phyloP scores from a whole-genome alignment of 805 yeast species.

The Saccharomycopsis selenospora region DNA sequence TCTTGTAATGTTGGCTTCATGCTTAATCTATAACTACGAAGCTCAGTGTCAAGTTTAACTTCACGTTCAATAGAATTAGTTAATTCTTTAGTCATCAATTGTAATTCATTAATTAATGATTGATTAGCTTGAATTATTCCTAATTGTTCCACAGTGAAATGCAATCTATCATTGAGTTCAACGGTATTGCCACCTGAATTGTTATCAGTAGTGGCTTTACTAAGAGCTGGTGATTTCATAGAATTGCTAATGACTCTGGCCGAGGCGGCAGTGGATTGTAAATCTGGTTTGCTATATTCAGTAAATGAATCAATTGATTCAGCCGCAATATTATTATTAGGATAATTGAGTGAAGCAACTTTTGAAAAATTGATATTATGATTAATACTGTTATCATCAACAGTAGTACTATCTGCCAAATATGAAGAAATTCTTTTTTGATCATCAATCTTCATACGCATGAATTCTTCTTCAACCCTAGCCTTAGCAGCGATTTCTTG shows the following conservation, averaged over 20 bases:
- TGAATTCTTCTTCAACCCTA: conserved; percentile 13
- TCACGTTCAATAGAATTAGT: conserved; percentile 70
- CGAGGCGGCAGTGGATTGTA: conserved; percentile 22
- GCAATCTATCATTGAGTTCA: conserved; percentile 23
- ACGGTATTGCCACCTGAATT: conserved; percentile 9
- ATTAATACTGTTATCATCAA: background rate
- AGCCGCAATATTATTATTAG: conserved; percentile 1
- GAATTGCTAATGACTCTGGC: no score
- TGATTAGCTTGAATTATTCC: conserved; percentile 55
- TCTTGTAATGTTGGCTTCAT: conserved; percentile 2
- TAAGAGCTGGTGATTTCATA: no score
- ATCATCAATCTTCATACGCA: conserved; percentile 1
- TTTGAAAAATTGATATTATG: background rate
- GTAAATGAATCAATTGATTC: conserved; percentile 23
- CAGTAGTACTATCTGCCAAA: background rate
- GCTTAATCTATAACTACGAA: conserved; percentile 23
- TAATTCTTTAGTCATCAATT: conserved; percentile 61
- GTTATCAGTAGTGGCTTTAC: conserved; percentile 20
- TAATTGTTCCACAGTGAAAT: conserved; percentile 52
- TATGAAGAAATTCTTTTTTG: background rate
- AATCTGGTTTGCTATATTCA: conserved; percentile 9
- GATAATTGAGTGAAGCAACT: background rate
- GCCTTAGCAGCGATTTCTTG: conserved; percentile 16
- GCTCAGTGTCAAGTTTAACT: conserved; percentile 45
- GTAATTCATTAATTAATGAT: conserved; percentile 54